Conservation (phyloP, 179 eudicot genomes). For the Actinidia arguta region DNA sequence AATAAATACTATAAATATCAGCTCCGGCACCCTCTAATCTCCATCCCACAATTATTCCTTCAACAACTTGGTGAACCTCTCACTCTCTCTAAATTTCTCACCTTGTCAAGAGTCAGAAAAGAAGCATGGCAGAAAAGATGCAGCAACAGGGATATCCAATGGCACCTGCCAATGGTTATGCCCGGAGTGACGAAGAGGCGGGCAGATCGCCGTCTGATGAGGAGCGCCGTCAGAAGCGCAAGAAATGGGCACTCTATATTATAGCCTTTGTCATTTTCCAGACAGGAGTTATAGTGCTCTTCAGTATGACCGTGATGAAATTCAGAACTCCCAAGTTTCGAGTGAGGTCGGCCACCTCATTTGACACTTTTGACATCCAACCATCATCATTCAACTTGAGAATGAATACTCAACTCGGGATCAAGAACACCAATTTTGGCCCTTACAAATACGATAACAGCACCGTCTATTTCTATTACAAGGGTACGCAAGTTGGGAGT, state of each 20-base stretch:
- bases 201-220: no score
- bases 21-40: no score
- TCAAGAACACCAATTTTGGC: constrained; percentile 38
- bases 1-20: no score
- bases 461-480: constrained; percentile 21
- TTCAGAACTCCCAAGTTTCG: constrained; percentile 30
- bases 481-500: constrained; percentile 9
- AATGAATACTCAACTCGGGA: constrained; percentile 16
- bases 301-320: constrained; percentile 24
- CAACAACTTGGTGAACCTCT: no score
- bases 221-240: constrained; percentile 2
- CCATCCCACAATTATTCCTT: no score
- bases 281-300: constrained; percentile 18
- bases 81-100: no score
- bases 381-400: constrained; percentile 8
- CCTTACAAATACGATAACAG: constrained; percentile 17
- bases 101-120: no score
- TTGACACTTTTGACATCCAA: constrained; percentile 10
- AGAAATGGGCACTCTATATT: constrained; percentile 3
- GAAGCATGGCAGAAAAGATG: no score
- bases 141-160: no score
- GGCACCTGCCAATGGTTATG: no score
- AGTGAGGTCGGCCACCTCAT: constrained; percentile 18
- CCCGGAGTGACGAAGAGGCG: no score
- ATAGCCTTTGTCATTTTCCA: no score